Evolutionary conservation across 768 basidiomycete species (phyloP), one percentile per base, ranked within the genome.

Genomic region (Mycena venus): DNA sequence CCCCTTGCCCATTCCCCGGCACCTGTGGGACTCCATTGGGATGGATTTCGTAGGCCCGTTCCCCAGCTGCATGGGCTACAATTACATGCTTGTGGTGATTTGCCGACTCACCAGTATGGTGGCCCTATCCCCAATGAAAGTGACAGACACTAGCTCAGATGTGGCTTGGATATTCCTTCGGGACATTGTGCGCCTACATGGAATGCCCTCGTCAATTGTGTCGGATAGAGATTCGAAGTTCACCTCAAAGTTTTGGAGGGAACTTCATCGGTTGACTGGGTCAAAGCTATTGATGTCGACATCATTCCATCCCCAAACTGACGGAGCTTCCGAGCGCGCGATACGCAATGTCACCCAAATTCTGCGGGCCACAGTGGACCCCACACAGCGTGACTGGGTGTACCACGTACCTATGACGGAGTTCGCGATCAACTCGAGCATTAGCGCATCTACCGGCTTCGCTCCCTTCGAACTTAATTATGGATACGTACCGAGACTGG

Each of bases 351-450:
- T 86, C 1, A 77, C 73, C 0, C 83, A 86, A 66, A 84, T 85
- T 7, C 78, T 86, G 38, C 58, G 77, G 0, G 47, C 79, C 0
- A 17, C 75, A 0, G 73, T 85, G 0, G 15, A 60, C 0, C 77
- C 79, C 0, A 75, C 84, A 27, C 84, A 86, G 47, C 77, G 74
- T 0, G 79, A 86, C 47, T 86, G 85, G 84, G 75, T 81, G 0
- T 68, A 79, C 0, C 76, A 78, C 10, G 11, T 85, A 0, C 83
- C 83, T 3, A 61, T 84, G 60, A 78, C 80, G 0, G 84, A 87
- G 68, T n/a, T n/a, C n/a, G n/a, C n/a, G n/a, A n/a, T n/a, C n/a
- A n/a, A n/a, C n/a, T n/a, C n/a, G n/a, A n/a, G n/a, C n/a, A n/a
- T n/a, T n/a, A n/a, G n/a, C n/a, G n/a, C n/a, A n/a, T n/a, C n/a